Base-by-base conservation (phyloP, 371 early-diverging fungal genomes). In the Modicella reniformis region DNA sequence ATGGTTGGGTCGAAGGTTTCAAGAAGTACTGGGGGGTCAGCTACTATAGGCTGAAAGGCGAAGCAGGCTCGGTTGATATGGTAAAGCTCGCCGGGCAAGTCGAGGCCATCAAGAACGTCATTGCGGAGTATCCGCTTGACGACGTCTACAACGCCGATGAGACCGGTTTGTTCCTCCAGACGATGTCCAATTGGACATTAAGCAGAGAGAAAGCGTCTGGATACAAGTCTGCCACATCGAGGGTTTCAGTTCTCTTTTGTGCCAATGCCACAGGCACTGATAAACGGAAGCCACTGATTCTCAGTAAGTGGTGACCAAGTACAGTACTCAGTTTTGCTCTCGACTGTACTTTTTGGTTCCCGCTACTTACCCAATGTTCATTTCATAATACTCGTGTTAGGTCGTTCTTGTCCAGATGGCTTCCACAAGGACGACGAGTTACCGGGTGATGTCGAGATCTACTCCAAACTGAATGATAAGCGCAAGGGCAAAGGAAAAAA, bases 81-180 rank as follows among this genome's bases (percentile, higher is more conserved):
- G 29, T 8, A 2, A 15, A 23, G 19, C 12, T 59, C 9, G 44
- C 13, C 15, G 32, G 30, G 3, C 30, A 59, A 7, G 19, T 59
- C 9, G 44, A 29, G 48, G 29, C 1, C n/a, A 23, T 59, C 29
- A 25, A 48, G 5, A 19, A 6, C 9, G n/a, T 59, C n/a, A 44
- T 59, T 26, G 47, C 28, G 15, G 30, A n/a, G 15, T 59, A 59
- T n/a, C 3, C 15, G 19, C 44, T 59, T 4, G 48, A 44, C 2
- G 59, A 59, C n/a, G 29, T 59, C 29, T 48, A 59, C n/a, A 59
- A 58, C n/a, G 58, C 44, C n/a, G 58, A 41, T n/a, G 58, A 58
- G 19, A 59, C 59, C 17, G 59, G 59, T 12, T 25, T 59, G 5
- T 48, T 59, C 30, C 49, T 59, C 15, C 48, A 59, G 19, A 37